Base-by-base conservation (phyloP, 2,329 filamentous ascomycete species). In the Zasmidium angulare region DNA sequence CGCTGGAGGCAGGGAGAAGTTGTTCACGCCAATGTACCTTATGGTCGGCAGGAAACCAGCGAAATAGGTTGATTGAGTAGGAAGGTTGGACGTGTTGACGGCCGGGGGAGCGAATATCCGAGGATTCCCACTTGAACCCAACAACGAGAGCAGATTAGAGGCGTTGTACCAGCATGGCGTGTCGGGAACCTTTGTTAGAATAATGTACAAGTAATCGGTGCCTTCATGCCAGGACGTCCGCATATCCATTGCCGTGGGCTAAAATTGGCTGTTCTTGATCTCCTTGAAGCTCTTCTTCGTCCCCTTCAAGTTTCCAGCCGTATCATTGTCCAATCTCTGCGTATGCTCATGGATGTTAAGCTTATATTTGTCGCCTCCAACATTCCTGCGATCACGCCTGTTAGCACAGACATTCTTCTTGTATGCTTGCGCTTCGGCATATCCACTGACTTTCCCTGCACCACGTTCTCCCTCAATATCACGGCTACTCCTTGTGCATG, bases 21-120 rank as follows among this genome's bases (percentile, higher is more conserved):
- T 98, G 19, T 98, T 98, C 79, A 98, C 93, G 0, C 93, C 93
- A 58, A 98, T 98, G 93, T 97, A 96, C 80, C 82, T 98, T 73
- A 97, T 97, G 91, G 86, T 98, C 60, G 93, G 86, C 63, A 86
- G 90, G 78, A 97, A 97, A 83, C 91, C 93, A 29, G 52, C 61
- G 43, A 58, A 58, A 21, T 54, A 52, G 56, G 50, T 6, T 29
- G 14, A 2, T 14, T 17, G 17, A 24, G 19, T 17, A 17, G n/a
- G 21, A 23, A 11, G 29, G 26, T 43, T 19, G 36, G n/a, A 10
- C n/a, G 36, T 43, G 9, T 19, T 17, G 14, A 19, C 14, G 12
- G 36, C 36, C 36, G 9, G 36, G 11, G 36, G n/a, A n/a, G n/a
- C n/a, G n/a, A n/a, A n/a, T n/a, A n/a, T n/a, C n/a, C n/a, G n/a